phyloP scores from a whole-genome alignment of 495 filamentous ascomycete genomes.

The Trichocladium uniseriatum region DNA sequence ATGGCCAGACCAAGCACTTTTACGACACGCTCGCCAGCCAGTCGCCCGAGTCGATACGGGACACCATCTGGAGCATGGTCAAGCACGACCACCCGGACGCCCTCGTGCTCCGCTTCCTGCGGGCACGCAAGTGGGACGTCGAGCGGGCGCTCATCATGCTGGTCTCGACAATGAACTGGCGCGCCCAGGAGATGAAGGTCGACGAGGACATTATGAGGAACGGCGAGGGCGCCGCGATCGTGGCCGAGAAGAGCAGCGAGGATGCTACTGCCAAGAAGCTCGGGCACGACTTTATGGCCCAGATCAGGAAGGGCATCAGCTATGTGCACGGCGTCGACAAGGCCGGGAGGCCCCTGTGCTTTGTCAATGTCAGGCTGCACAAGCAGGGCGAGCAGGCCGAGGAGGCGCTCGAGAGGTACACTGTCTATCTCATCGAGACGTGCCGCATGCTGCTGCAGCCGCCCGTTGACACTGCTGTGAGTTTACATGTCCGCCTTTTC shows the following conservation, averaged over 20 bases:
- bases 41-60: conserved; percentile 67
- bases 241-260: conserved; percentile 43
- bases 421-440: conserved; percentile 90
- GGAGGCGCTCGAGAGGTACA: conserved; percentile 72
- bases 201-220: conserved; percentile 75
- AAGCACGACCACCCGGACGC: conserved; percentile 92
- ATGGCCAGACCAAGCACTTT: conserved; percentile 81
- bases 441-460: conserved; percentile 69
- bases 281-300: conserved; percentile 72
- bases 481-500: conserved; percentile 24
- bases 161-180: conserved; percentile 90
- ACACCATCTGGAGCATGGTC: conserved; percentile 88
- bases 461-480: conserved; percentile 84
- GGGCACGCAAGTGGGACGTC: conserved; percentile 93
- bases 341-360: conserved; percentile 75
- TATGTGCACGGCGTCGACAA: conserved; percentile 85
- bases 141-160: conserved; percentile 91
- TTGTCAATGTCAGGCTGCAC: conserved; percentile 76
- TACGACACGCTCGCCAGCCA: conserved; percentile 66
- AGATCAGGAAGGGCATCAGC: conserved; percentile 88
- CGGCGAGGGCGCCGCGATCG: conserved; percentile 60
- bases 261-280: conserved; percentile 52
- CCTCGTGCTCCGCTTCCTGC: conserved; percentile 77
- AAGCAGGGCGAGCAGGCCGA: conserved; percentile 72
- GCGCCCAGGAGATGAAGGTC: conserved; percentile 68